phyloP scores from a whole-genome alignment of 2,329 filamentous ascomycete genomes.

The Cercospora sojina region DNA sequence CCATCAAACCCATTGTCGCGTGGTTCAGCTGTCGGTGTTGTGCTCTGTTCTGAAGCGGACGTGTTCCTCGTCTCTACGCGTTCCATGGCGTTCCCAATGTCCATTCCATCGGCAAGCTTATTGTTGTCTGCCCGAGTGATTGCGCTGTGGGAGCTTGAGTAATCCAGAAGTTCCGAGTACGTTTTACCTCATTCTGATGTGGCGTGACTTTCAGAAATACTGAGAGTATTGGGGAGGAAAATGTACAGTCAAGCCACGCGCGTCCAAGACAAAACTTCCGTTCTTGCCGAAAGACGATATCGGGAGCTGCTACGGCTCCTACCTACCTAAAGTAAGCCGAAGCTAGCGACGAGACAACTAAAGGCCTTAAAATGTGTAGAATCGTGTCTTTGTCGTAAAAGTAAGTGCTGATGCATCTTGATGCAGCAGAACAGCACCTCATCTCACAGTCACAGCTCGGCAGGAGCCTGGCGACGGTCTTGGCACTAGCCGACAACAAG shows the following conservation, averaged over 20 bases:
- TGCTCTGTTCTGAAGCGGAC: background rate
- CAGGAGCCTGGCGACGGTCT: background rate
- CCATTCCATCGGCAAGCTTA: background rate
- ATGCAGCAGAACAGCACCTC: background rate
- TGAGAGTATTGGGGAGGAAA: background rate
- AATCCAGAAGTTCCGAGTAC: background rate
- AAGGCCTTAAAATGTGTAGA: background rate
- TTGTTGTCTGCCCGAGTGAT: background rate
- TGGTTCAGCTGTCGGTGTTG: background rate
- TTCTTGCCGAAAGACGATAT: background rate
- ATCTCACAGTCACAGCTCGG: background rate
- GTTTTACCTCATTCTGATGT: background rate
- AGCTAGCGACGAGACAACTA: background rate
- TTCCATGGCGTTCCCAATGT: conserved; percentile 1
- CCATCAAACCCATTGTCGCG: background rate
- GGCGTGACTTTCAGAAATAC: background rate
- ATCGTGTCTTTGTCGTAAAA: background rate
- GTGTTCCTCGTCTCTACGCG: background rate
- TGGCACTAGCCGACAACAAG: background rate
- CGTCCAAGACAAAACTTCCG: background rate
- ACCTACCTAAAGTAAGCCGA: background rate
- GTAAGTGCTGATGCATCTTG: background rate
- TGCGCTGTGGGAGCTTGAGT: background rate
- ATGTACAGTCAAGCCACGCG: background rate
- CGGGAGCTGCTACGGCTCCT: background rate